These are phyloP conservation scores for Entophlyctis luteolus DNA, from an alignment of 192 early-diverging fungal genomes.

Conservation along the genomic window DNA sequence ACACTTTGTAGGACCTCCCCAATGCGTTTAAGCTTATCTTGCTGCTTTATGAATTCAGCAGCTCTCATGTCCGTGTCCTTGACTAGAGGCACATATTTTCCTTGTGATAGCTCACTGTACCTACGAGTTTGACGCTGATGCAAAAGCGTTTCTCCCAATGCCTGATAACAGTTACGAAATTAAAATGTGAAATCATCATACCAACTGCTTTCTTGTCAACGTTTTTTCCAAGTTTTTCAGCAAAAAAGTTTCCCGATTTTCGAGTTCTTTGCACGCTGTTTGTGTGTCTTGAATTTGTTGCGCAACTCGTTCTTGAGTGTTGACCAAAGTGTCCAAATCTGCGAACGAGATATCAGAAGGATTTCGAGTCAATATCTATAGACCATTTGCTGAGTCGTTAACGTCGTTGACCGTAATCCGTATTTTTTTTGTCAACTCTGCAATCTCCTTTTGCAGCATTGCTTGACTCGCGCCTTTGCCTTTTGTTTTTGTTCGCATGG, in stretches of 20 bases:
- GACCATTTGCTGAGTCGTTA: slow-evolving; percentile 48
- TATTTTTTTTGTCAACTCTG: slow-evolving; percentile 51
- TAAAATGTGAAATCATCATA: not conserved
- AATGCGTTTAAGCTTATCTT: slow-evolving; percentile 36
- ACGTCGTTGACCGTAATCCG: slow-evolving; percentile 45
- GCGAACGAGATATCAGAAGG: not conserved
- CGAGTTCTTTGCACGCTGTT: slow-evolving; percentile 19
- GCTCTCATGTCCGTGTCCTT: slow-evolving; percentile 30
- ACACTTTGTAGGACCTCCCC: slow-evolving; percentile 35
- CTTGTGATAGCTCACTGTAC: slow-evolving; percentile 43
- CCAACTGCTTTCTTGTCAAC: slow-evolving; percentile 23
- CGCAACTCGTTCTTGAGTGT: slow-evolving; percentile 27
- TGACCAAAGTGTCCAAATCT: slow-evolving; percentile 41
- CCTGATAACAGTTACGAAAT: slow-evolving; percentile 21
- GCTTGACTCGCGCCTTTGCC: slow-evolving; percentile 51
- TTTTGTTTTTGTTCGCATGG: slow-evolving; percentile 41
- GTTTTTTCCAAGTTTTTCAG: slow-evolving; percentile 19
- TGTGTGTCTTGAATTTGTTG: slow-evolving; percentile 37
- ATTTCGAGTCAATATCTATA: slow-evolving; percentile 1
- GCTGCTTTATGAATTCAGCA: slow-evolving; percentile 31
- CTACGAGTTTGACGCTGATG: slow-evolving; percentile 45
- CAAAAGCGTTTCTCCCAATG: slow-evolving; percentile 38
- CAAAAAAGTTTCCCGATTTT: slow-evolving; percentile 23
- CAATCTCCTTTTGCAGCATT: slow-evolving; percentile 50
- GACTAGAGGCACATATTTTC: slow-evolving; percentile 44